A percentile compares a stretch with the other conserved stretches of the same genome.
phyloP scores from a whole-genome alignment of 2,329 filamentous ascomycete genomes.

The Penicillium sp. region DNA sequence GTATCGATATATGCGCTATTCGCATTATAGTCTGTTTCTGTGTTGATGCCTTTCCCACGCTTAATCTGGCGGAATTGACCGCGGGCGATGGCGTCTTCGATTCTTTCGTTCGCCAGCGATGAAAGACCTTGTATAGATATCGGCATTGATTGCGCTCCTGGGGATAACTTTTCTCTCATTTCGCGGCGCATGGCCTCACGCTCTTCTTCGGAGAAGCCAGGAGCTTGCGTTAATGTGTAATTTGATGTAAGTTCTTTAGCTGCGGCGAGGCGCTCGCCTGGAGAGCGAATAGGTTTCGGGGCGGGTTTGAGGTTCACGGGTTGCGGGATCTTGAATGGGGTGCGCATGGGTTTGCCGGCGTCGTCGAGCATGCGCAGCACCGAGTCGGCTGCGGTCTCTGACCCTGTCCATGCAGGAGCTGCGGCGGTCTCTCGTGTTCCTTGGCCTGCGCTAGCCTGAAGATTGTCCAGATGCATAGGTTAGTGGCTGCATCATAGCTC shows the following conservation, averaged over 20 bases:
- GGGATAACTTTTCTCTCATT: conserved; percentile 76
- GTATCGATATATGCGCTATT: conserved; percentile 91
- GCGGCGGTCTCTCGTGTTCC: conserved; percentile 67
- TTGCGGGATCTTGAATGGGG: conserved; percentile 41
- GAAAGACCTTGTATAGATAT: conserved; percentile 74
- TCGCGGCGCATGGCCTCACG: conserved; percentile 68
- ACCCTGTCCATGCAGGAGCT: conserved; percentile 72
- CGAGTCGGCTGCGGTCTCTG: conserved; percentile 70
- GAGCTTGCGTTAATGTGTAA: conserved; percentile 54
- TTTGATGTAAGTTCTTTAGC: conserved; percentile 58
- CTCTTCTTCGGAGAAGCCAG: conserved; percentile 66
- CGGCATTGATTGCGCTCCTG: conserved; percentile 69
- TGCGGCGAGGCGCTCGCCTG: conserved; percentile 54
- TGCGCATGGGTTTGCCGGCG: conserved; percentile 56
- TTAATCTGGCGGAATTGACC: conserved; percentile 86
- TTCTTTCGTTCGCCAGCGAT: conserved; percentile 82
- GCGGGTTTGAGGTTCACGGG: conserved; percentile 48
- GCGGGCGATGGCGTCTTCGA: conserved; percentile 88
- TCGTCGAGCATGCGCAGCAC: conserved; percentile 76
- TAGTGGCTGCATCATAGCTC: not conserved
- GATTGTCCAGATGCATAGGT: not conserved
- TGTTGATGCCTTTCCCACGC: conserved; percentile 68
- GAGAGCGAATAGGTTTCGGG: conserved; percentile 43
- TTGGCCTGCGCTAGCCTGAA: conserved; percentile 58
- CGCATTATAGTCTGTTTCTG: conserved; percentile 73